Percentiles rank a stretch among this genome's conserved stretches.
phyloP scores from a whole-genome alignment of 805 yeast genomes.

The Kuraishia ogatae region DNA sequence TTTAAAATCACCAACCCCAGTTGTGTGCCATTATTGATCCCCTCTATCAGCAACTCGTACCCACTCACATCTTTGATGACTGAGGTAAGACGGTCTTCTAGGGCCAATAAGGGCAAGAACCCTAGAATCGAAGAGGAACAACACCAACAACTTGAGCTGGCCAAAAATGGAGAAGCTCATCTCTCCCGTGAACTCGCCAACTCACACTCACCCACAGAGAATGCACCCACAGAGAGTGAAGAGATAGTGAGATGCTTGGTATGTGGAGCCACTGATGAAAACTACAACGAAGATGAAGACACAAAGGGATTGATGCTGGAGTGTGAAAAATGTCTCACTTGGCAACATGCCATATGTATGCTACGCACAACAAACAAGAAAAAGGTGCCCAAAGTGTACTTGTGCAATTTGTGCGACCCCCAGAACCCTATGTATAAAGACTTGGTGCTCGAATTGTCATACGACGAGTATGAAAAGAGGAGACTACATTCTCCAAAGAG shows the following conservation, averaged over 20 bases:
- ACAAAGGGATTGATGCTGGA: constrained; percentile 49
- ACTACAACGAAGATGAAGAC: constrained; percentile 51
- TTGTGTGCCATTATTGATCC: neutral
- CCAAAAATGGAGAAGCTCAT: no score
- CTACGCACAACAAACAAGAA: constrained; percentile 31
- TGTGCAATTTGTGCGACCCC: constrained; percentile 48
- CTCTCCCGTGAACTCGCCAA: no score
- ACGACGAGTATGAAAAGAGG: constrained; percentile 16
- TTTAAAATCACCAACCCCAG: no score
- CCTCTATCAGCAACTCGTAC: neutral
- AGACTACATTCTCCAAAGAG: no score
- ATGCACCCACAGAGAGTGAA: constrained; percentile 16
- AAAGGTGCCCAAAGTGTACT: constrained; percentile 37
- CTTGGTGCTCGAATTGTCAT: constrained; percentile 22
- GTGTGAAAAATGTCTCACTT: constrained; percentile 57
- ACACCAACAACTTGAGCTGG: constrained; percentile 7
- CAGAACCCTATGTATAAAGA: constrained; percentile 20
- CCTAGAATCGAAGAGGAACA: constrained; percentile 5
- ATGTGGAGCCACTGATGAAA: constrained; percentile 52
- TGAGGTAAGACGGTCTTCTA: constrained; percentile 2
- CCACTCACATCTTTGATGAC: neutral
- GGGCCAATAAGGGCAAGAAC: constrained; percentile 4
- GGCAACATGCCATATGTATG: constrained; percentile 68
- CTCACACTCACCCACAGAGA: neutral
- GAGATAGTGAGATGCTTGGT: constrained; percentile 49